phyloP scores from a whole-genome alignment of 306 rosid species.

The Citrullus colocynthis region DNA sequence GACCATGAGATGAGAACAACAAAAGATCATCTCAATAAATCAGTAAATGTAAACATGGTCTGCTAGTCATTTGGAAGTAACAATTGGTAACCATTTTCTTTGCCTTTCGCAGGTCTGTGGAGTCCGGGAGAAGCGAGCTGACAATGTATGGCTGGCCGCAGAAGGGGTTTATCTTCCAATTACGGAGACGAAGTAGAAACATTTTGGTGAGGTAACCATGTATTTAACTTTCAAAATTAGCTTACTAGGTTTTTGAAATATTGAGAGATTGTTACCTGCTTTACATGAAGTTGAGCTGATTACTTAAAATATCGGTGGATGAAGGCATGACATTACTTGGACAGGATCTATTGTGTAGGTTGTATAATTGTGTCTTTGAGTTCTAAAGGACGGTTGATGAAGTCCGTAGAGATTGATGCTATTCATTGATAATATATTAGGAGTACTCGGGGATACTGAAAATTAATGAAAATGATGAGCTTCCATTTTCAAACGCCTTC shows the following conservation, averaged over 20 bases:
- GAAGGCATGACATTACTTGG: background rate
- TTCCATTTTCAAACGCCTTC: background rate
- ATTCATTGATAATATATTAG: background rate
- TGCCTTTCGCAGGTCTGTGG: slow-evolving; percentile 53
- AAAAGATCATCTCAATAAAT: background rate
- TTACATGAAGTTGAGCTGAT: slow-evolving; percentile 5
- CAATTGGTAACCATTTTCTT: background rate
- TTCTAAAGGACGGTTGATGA: background rate
- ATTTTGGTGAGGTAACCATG: background rate
- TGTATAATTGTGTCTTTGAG: background rate
- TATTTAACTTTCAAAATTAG: background rate
- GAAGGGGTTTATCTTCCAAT: slow-evolving; percentile 94
- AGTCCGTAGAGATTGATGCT: background rate
- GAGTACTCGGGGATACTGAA: background rate
- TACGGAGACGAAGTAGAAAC: slow-evolving; percentile 47
- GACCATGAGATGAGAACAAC: slow-evolving; percentile 9
- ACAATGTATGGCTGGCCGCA: slow-evolving; percentile 87
- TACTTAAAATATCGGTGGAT: background rate
- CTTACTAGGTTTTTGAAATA: background rate
- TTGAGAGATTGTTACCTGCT: background rate
- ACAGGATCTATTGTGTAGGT: background rate
- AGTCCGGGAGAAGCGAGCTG: slow-evolving; percentile 74
- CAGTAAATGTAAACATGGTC: background rate
- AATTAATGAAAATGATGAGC: background rate
- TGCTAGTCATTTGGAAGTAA: background rate